A percentile compares a stretch with the other conserved stretches of the same genome.
Evolutionary conservation across 176 grass and related monocot species (phyloP).

Genomic region (Guadua angustifolia): DNA sequence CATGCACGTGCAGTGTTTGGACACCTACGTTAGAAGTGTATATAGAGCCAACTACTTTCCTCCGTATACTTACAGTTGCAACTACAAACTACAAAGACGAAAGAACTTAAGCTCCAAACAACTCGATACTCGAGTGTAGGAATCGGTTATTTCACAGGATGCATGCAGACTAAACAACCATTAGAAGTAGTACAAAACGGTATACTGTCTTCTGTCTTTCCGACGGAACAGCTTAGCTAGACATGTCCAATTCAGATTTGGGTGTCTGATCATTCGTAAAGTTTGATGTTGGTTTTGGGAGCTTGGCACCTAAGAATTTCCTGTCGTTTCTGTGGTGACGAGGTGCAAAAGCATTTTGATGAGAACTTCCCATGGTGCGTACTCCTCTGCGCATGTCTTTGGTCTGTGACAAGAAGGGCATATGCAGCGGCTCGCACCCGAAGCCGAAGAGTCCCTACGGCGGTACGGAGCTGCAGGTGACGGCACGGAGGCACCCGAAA

Average conservation of each 20-base stretch:
- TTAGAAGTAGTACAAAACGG: too few relatives aligned
- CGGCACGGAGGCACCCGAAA: conserved; percentile 69
- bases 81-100: neutral
- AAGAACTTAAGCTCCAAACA: neutral
- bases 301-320: too few relatives aligned
- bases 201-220: too few relatives aligned
- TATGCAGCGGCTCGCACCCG: conserved; percentile 68
- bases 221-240: too few relatives aligned
- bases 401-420: conserved; percentile 78
- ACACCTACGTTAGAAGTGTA: neutral
- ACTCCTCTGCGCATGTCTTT: conserved; percentile 18
- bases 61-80: neutral
- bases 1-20: neutral
- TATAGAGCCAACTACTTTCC: neutral
- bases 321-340: too few relatives aligned
- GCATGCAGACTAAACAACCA: neutral
- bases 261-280: too few relatives aligned
- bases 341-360: too few relatives aligned
- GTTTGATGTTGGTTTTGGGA: too few relatives aligned
- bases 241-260: too few relatives aligned
- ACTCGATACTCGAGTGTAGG: neutral
- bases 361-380: too few relatives aligned
- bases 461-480: conserved; percentile 53
- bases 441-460: conserved; percentile 81
- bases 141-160: neutral